These are phyloP conservation scores for Verticillium albo-atrum DNA, from an alignment of 2,329 filamentous ascomycete species.

Conservation along the genomic window DNA sequence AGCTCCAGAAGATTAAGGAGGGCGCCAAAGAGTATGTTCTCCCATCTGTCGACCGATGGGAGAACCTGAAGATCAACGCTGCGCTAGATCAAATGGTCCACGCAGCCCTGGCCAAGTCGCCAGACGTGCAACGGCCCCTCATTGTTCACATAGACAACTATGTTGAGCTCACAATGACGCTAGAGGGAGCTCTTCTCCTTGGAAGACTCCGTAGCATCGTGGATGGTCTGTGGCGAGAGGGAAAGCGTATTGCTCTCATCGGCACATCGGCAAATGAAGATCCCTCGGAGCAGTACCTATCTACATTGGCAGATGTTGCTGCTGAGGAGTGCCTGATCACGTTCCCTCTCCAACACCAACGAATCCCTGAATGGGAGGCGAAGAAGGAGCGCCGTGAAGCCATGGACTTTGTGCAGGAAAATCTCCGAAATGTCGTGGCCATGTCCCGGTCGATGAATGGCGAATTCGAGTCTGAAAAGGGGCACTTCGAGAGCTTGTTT, in stretches of 20 bases:
- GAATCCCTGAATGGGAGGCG: slow-evolving; percentile 1
- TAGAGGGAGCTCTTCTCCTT: slow-evolving; percentile 66
- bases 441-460: slow-evolving; percentile 35
- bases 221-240: slow-evolving; percentile 65
- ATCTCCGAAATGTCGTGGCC: slow-evolving; percentile 40
- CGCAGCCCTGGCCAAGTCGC: slow-evolving; percentile 34
- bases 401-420: slow-evolving; percentile 38
- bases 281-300: slow-evolving; percentile 36
- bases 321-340: slow-evolving; percentile 33
- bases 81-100: slow-evolving; percentile 53
- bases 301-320: slow-evolving; percentile 32
- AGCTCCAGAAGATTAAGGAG: slow-evolving; percentile 37
- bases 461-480: slow-evolving; percentile 8
- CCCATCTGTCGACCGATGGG: slow-evolving; percentile 47
- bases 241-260: slow-evolving; percentile 69
- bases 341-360: slow-evolving; percentile 18
- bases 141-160: slow-evolving; percentile 80
- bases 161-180: slow-evolving; percentile 67
- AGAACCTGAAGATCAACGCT: slow-evolving; percentile 55
- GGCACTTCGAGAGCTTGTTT: neutral
- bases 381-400: slow-evolving; percentile 14
- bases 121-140: slow-evolving; percentile 38
- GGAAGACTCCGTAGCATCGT: slow-evolving; percentile 66
- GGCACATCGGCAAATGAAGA: slow-evolving; percentile 66
- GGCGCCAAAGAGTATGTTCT: slow-evolving; percentile 22